phyloP scores from a whole-genome alignment of 1,284 basidiomycete species.

The Blastosporella zonata region DNA sequence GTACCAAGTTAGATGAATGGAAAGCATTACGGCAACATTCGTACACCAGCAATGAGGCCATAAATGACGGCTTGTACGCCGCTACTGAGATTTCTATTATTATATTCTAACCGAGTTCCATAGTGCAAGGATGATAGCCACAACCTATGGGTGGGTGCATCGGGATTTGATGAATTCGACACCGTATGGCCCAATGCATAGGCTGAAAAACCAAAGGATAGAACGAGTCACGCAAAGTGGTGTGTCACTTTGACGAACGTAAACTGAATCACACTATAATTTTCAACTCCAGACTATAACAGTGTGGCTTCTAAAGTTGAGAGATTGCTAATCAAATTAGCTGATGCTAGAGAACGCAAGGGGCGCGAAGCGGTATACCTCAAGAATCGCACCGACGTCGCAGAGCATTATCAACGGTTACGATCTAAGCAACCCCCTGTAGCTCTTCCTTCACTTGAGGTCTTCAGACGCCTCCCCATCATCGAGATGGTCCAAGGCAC shows the following conservation, averaged over 20 bases:
- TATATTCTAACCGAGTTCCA: neutral
- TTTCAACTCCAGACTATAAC: conserved; percentile 19
- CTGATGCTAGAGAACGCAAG: conserved; percentile 16
- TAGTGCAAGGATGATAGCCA: conserved; percentile 36
- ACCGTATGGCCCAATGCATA: conserved; percentile 33
- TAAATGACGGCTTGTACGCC: conserved; percentile 34
- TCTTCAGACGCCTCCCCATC: conserved; percentile 31
- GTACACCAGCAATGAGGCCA: conserved; percentile 14
- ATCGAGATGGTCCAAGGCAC: conserved; percentile 26
- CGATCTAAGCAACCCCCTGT: conserved; percentile 21
- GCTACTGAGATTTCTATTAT: neutral
- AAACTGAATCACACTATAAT: neutral
- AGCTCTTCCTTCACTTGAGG: conserved; percentile 28
- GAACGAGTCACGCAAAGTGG: conserved; percentile 33
- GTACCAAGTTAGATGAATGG: conserved; percentile 33
- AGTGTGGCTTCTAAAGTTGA: conserved; percentile 17
- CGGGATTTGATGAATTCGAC: conserved; percentile 35
- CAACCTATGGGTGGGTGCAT: conserved; percentile 35
- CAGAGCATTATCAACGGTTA: conserved; percentile 26
- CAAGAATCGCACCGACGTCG: conserved; percentile 24
- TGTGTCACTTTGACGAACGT: conserved; percentile 12
- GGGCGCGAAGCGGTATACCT: conserved; percentile 16
- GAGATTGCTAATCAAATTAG: conserved; percentile 14
- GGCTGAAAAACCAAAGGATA: conserved; percentile 30
- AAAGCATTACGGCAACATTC: conserved; percentile 22